Evolutionary conservation across 192 early-diverging fungal genomes (phyloP).

Genomic region (Coemansia sp.): DNA sequence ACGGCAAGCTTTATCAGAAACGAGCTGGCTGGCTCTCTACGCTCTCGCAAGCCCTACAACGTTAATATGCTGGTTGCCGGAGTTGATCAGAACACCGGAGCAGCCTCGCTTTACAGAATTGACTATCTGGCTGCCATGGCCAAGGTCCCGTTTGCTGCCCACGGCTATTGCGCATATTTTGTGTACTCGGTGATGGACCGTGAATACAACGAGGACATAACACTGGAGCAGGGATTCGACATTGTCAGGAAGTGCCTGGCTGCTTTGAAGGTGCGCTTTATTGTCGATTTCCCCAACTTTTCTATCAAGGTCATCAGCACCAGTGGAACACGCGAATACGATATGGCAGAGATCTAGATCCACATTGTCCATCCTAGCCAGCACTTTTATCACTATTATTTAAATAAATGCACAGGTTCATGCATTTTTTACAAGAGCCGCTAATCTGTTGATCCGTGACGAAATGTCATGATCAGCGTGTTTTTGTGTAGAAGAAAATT

Average conservation of each 20-base stretch:
- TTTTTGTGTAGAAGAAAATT: too few species aligned
- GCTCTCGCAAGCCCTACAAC: constrained; percentile 70
- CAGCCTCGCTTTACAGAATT: constrained; percentile 84
- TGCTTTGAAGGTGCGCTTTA: constrained; percentile 81
- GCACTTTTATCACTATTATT: neutral
- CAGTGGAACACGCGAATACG: constrained; percentile 68
- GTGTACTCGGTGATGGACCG: constrained; percentile 88
- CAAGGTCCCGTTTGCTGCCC: constrained; percentile 81
- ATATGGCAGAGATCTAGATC: neutral
- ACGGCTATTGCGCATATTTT: constrained; percentile 93
- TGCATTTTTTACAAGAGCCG: too few species aligned
- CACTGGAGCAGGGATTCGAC: constrained; percentile 80
- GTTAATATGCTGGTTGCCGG: constrained; percentile 91
- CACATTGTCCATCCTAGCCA: neutral
- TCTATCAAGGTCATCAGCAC: constrained; percentile 83
- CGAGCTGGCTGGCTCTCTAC: constrained; percentile 82
- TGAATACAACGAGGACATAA: constrained; percentile 80
- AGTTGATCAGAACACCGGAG: constrained; percentile 69
- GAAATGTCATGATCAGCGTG: neutral
- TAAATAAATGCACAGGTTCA: neutral
- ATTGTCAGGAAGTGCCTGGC: constrained; percentile 81
- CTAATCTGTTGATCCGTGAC: too few species aligned
- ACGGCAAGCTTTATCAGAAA: constrained; percentile 80
- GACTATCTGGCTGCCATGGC: constrained; percentile 83
- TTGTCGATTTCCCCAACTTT: constrained; percentile 81